Evolutionary conservation across 2,329 filamentous ascomycete genomes (phyloP).

Genomic region (Verticillium isaacii): DNA sequence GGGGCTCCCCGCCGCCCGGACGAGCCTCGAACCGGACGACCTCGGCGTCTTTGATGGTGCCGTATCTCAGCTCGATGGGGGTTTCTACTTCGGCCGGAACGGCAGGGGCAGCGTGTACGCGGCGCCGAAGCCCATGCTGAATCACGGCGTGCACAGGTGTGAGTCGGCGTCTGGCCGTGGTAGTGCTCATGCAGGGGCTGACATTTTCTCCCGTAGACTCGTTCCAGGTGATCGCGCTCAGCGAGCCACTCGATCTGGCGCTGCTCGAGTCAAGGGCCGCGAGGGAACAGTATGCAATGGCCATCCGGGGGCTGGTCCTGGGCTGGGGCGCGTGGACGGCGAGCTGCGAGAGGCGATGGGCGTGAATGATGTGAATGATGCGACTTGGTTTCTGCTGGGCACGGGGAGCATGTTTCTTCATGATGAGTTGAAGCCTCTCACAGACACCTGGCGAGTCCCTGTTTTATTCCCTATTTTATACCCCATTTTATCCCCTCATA

Average conservation of each 20-base stretch:
- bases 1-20: conserved; percentile 30
- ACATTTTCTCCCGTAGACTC: conserved; percentile 28
- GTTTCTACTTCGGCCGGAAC: conserved; percentile 42
- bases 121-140: conserved; percentile 39
- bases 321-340: conserved; percentile 46
- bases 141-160: conserved; percentile 48
- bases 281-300: conserved; percentile 34
- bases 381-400: too few relatives aligned
- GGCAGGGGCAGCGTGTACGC: conserved; percentile 34
- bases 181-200: too few relatives aligned
- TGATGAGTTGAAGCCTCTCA: too few relatives aligned
- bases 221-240: conserved; percentile 43
- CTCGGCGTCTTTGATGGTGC: conserved; percentile 25
- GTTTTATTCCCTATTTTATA: too few relatives aligned
- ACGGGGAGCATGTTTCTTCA: too few relatives aligned
- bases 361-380: background rate
- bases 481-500: too few relatives aligned
- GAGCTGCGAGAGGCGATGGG: conserved; percentile 35
- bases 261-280: conserved; percentile 31
- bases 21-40: conserved; percentile 27
- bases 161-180: conserved; percentile 10
- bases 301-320: conserved; percentile 41
- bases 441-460: too few relatives aligned
- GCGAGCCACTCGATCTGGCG: conserved; percentile 31
- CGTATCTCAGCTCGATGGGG: conserved; percentile 30